These are phyloP conservation scores for Cajanus cajan DNA, from an alignment of 306 rosid species.

Conservation along the genomic window DNA sequence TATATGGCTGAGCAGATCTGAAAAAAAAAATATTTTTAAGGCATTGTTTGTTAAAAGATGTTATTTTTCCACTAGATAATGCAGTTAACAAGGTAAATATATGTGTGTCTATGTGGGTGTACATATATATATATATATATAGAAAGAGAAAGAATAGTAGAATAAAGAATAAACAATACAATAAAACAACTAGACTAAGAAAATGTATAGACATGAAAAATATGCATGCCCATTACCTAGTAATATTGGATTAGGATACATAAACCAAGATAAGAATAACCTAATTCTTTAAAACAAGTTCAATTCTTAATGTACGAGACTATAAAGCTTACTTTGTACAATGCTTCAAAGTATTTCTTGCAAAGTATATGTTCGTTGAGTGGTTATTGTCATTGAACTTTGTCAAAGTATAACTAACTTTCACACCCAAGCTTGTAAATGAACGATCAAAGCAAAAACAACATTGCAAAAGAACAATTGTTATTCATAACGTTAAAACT, in stretches of 20 bases:
- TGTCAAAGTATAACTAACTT: constrained; percentile 34
- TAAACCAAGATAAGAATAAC: not conserved
- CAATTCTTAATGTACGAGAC: not conserved
- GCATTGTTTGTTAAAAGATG: not conserved
- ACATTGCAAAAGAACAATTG: not conserved
- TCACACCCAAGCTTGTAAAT: not conserved
- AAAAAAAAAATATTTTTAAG: not conserved
- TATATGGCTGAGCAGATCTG: not conserved
- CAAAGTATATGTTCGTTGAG: constrained; percentile 45
- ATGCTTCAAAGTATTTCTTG: constrained; percentile 46
- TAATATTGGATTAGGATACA: not conserved
- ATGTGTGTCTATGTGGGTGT: no score
- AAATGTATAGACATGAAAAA: no score
- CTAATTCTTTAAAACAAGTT: not conserved
- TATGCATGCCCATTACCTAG: no score
- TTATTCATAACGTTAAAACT: not conserved
- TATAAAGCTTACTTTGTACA: constrained; percentile 37
- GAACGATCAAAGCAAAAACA: not conserved
- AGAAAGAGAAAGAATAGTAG: no score
- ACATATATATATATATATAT: no score
- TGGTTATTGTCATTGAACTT: constrained; percentile 20
- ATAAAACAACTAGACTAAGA: no score
- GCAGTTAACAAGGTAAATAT: no score
- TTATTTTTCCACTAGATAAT: no score
- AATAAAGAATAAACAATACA: no score